These are phyloP conservation scores for Hawksworthiomyces lignivorus DNA, from an alignment of 2,329 filamentous ascomycete species.

Conservation along the genomic window DNA sequence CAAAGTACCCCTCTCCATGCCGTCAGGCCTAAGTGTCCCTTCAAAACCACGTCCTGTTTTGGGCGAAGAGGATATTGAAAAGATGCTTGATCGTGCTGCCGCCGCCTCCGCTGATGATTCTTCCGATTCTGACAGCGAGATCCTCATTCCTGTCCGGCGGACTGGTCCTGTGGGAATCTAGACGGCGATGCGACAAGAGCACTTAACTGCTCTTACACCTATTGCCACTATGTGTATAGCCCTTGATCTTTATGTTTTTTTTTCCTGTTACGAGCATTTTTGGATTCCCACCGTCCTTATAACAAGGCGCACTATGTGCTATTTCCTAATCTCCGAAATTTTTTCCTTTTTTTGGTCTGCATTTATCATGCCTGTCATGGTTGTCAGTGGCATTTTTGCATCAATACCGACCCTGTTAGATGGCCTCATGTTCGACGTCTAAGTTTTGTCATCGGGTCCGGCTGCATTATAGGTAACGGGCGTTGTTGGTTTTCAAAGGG, in stretches of 20 bases:
- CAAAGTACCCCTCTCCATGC: constrained; percentile 37
- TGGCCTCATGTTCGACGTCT: too few relatives aligned
- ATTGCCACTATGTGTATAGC: too few relatives aligned
- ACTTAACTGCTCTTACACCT: too few relatives aligned
- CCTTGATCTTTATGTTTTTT: too few relatives aligned
- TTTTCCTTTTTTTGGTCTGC: too few relatives aligned
- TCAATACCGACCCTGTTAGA: background rate
- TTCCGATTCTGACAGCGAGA: constrained; percentile 52
- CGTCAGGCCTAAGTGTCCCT: constrained; percentile 37
- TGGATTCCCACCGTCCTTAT: too few relatives aligned
- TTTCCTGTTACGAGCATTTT: too few relatives aligned
- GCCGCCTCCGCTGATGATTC: constrained; percentile 39
- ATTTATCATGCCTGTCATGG: background rate
- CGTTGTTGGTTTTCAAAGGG: too few relatives aligned
- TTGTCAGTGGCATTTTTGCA: constrained; percentile 2
- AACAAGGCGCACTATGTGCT: too few relatives aligned
- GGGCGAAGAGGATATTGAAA: constrained; percentile 49
- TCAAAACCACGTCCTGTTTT: constrained; percentile 34
- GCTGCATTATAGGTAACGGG: constrained; percentile 1
- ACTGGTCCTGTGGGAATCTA: constrained; percentile 5
- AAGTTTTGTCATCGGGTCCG: constrained; percentile 2
- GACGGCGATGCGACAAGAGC: too few relatives aligned
- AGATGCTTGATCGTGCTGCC: constrained; percentile 47
- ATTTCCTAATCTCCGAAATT: too few relatives aligned
- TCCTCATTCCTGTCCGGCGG: constrained; percentile 34